phyloP scores from a whole-genome alignment of 129 eudicot genomes.

The Pseudognaphalium luteoalbum region DNA sequence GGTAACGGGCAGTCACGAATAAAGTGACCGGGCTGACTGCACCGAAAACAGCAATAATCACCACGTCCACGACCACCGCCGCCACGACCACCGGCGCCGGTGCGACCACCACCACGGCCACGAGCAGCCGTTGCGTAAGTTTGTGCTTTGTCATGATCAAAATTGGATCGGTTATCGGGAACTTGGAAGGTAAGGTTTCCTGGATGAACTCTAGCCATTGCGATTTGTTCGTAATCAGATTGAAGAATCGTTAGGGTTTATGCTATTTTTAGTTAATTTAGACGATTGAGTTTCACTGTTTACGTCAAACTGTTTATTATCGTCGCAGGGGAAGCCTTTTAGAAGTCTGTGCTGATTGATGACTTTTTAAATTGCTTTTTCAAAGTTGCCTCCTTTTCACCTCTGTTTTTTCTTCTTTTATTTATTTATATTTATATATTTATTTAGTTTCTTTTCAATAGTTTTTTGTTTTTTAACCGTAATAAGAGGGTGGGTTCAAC shows the following conservation, averaged over 20 bases:
- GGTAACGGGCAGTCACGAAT: slow-evolving; percentile 27
- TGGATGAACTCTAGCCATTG: slow-evolving; percentile 28
- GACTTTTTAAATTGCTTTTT: slow-evolving; percentile 20
- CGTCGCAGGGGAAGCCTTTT: slow-evolving; percentile 7
- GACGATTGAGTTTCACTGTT: background rate
- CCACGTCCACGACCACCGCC: slow-evolving; percentile 25
- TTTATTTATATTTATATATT: too few relatives aligned
- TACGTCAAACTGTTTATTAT: too few relatives aligned
- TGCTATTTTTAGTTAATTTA: slow-evolving; percentile 2
- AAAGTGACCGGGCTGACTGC: slow-evolving; percentile 26
- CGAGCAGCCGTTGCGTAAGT: slow-evolving; percentile 5
- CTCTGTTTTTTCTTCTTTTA: slow-evolving; percentile 9
- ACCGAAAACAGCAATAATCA: slow-evolving; percentile 8
- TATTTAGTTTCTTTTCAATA: too few relatives aligned
- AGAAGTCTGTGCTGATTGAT: slow-evolving; percentile 10
- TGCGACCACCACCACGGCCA: slow-evolving; percentile 25
- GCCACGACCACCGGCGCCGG: slow-evolving; percentile 20
- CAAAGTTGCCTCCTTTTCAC: slow-evolving; percentile 33
- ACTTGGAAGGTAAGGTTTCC: slow-evolving; percentile 14
- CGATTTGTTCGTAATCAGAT: background rate
- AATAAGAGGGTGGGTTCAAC: too few relatives aligned
- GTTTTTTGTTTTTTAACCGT: too few relatives aligned
- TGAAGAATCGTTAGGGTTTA: slow-evolving; percentile 21
- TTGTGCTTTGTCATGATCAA: slow-evolving; percentile 19
- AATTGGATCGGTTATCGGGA: slow-evolving; percentile 29